Percentiles rank a stretch among this genome's conserved stretches.
phyloP scores from a whole-genome alignment of 1,284 basidiomycete genomes.

The Rhodotorula glutinis region DNA sequence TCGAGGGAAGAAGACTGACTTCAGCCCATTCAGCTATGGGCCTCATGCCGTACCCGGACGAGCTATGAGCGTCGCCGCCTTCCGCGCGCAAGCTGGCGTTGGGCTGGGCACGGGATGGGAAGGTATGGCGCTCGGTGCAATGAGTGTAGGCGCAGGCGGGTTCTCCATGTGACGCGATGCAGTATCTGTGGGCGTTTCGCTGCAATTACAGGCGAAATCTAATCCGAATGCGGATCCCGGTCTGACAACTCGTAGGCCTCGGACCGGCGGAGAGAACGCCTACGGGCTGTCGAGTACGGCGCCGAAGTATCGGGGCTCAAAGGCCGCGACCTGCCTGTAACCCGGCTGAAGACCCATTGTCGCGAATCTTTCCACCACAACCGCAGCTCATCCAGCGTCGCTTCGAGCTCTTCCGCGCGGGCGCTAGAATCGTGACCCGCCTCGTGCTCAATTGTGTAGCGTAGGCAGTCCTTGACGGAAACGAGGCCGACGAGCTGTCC shows the following conservation, averaged over 20 bases:
- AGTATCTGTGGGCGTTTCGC: too few species aligned
- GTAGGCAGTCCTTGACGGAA: slow-evolving; percentile 91
- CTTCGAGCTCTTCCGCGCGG: slow-evolving; percentile 41
- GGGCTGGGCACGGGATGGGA: background rate
- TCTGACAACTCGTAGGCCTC: background rate
- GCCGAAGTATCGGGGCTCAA: background rate
- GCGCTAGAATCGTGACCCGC: slow-evolving; percentile 10
- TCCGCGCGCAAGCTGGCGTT: background rate
- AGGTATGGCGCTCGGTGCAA: background rate
- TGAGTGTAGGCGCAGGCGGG: background rate
- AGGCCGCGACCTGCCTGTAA: slow-evolving; percentile 14
- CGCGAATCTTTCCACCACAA: slow-evolving; percentile 38
- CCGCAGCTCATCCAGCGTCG: slow-evolving; percentile 43
- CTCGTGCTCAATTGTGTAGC: slow-evolving; percentile 41
- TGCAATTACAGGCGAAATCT: background rate
- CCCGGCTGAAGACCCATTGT: slow-evolving; percentile 15
- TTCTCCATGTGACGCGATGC: background rate
- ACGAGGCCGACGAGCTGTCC: slow-evolving; percentile 81
- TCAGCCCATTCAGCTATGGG: background rate
- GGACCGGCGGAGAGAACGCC: too few species aligned
- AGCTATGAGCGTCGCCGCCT: background rate
- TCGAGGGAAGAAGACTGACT: too few species aligned
- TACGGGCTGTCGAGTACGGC: background rate
- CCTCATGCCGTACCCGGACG: too few species aligned
- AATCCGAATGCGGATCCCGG: background rate